Conservation (phyloP, 2,329 filamentous ascomycete genomes). For the Aureobasidium sp. region DNA sequence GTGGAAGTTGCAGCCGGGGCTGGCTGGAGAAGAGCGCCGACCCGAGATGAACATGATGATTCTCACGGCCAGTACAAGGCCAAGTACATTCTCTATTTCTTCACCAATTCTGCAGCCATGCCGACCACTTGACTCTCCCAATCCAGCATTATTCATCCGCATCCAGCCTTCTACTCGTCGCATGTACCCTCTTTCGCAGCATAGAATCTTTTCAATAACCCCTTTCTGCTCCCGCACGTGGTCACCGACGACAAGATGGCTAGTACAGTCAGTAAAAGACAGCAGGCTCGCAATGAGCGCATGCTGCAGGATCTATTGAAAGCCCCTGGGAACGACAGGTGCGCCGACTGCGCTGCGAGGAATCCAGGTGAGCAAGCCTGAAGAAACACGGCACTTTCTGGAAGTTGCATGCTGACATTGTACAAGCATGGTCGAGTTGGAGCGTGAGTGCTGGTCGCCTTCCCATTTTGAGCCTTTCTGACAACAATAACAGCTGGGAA, state of each 20-base stretch:
- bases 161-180: background rate
- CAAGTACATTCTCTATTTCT: background rate
- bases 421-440: constrained; percentile 88
- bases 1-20: background rate
- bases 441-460: constrained; percentile 56
- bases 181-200: background rate
- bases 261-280: constrained; percentile 78
- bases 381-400: background rate
- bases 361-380: constrained; percentile 68
- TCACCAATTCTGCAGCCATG: background rate
- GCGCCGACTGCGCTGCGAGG: constrained; percentile 84
- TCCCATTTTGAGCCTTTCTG: background rate
- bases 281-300: constrained; percentile 95
- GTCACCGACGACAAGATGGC: constrained; percentile 49
- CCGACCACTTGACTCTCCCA: background rate
- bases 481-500: constrained; percentile 60
- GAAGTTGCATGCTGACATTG: constrained; percentile 27
- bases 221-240: background rate
- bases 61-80: background rate
- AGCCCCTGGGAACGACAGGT: constrained; percentile 82
- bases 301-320: constrained; percentile 83
- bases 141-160: background rate
- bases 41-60: background rate
- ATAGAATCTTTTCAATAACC: background rate
- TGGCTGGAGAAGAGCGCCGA: background rate